Conservation (phyloP, 192 early-diverging fungal species). For the Backusella parvicylindrica region DNA sequence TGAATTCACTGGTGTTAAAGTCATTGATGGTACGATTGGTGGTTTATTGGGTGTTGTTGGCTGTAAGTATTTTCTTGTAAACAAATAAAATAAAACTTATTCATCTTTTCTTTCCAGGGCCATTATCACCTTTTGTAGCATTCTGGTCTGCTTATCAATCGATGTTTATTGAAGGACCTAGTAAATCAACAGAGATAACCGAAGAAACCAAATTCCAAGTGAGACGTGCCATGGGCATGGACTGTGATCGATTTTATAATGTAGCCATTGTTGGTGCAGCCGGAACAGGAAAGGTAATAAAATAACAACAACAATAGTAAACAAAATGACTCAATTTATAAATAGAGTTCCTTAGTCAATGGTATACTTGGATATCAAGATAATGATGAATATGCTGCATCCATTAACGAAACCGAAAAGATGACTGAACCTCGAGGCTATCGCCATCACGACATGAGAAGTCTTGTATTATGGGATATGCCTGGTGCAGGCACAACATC, state of each 20-base stretch:
- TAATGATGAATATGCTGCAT: constrained; percentile 21
- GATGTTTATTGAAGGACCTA: constrained; percentile 24
- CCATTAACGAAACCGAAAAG: constrained; percentile 26
- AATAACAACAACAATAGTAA: background rate
- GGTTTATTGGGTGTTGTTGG: constrained; percentile 36
- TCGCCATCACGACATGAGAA: constrained; percentile 28
- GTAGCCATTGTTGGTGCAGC: constrained; percentile 33
- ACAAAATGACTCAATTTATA: background rate
- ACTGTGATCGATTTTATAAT: constrained; percentile 35
- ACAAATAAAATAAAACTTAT: background rate
- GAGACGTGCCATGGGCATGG: constrained; percentile 23
- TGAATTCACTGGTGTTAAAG: constrained; percentile 30
- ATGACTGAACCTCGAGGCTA: constrained; percentile 25
- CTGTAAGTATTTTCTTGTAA: constrained; percentile 10
- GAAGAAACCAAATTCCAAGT: constrained; percentile 20
- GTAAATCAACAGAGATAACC: constrained; percentile 22
- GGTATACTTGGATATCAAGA: constrained; percentile 35
- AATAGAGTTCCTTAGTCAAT: constrained; percentile 35
- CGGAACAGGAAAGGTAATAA: constrained; percentile 36
- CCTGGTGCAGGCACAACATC: constrained; percentile 26
- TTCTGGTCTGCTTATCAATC: constrained; percentile 27
- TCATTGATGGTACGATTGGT: constrained; percentile 30
- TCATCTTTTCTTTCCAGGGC: constrained; percentile 11
- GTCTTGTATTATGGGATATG: constrained; percentile 36
- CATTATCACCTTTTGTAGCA: constrained; percentile 31